A percentile compares a stretch with the other conserved stretches of the same genome.
phyloP scores from a whole-genome alignment of 495 filamentous ascomycete species.

The Aspergillus heteromorphus region DNA sequence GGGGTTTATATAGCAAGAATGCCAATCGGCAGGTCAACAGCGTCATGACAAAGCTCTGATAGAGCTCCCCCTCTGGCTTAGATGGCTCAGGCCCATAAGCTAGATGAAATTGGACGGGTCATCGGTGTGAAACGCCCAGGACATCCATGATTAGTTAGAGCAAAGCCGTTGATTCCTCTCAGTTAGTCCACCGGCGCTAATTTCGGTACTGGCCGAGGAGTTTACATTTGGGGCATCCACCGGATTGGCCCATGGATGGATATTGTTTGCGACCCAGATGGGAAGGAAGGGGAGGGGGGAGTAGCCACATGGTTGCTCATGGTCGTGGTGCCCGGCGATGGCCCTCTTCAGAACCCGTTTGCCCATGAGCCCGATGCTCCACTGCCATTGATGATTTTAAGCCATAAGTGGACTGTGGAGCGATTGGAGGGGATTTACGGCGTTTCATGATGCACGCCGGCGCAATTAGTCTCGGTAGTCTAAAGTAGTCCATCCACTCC shows the following conservation, averaged over 20 bases:
- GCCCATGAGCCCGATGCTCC: not conserved
- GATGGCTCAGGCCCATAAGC: not conserved
- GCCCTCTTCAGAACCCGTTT: not conserved
- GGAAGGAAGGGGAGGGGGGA: not conserved
- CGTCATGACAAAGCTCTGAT: not conserved
- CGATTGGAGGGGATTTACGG: conserved; percentile 7
- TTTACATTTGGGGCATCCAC: not conserved
- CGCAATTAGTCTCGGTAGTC: conserved; percentile 6
- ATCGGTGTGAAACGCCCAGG: not conserved
- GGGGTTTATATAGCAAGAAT: conserved; percentile 2
- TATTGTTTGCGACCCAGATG: not conserved
- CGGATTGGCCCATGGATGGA: not conserved
- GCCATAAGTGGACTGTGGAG: not conserved
- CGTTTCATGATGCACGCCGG: conserved; percentile 16
- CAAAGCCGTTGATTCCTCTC: not conserved
- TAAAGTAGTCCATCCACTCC: not conserved
- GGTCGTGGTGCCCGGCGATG: not conserved
- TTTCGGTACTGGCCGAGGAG: not conserved
- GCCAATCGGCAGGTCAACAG: not conserved
- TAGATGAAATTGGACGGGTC: not conserved
- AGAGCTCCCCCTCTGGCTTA: not conserved
- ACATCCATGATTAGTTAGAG: not conserved
- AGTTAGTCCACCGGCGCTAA: not conserved
- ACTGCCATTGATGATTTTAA: not conserved
- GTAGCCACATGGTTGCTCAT: conserved; percentile 1